Base-by-base conservation (phyloP, 1,284 basidiomycete species). In the Trametes sp. region DNA sequence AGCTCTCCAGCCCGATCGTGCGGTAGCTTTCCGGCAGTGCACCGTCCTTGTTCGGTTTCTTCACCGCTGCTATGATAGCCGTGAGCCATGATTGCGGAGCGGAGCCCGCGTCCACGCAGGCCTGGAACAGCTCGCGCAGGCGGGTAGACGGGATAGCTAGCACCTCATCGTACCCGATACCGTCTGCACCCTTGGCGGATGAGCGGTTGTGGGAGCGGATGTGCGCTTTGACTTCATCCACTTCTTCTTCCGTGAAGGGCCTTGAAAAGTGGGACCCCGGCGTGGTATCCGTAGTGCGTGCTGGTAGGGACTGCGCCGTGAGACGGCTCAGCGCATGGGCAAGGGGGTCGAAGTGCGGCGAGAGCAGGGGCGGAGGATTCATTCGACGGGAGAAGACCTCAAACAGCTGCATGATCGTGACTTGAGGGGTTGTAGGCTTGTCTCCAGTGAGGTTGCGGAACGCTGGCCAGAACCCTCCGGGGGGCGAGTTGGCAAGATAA, bases 1-100 rank as follows among this genome's bases (percentile, higher is more conserved):
- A 76, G 58, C 69, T 68, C 54, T 78, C 76, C 1, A 78, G 71
- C 2, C 69, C 76, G n/a, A 77, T 73, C 1, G 70, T 58, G 1
- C 74, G 59, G 55, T 76, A 78, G 57, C 61, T 69, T 1, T 68
- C 63, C 2, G 74, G 67, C 11, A 72, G 62, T 13, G 35, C 31
- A 2, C 36, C 53, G n/a, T 65, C 54, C 56, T 67, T 69, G 5
- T 64, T 65, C 35, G 57, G 62, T 62, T 76, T 76, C 28, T 65
- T 66, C 3, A 76, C 68, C 0, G 67, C 74, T 26, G 69, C 65
- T 0, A 77, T 46, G 19, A 69, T 55, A 0, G 75, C 69, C 1
- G 57, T 57, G 1, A 74, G 65, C 73, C 73, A 75, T 7, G 44
- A 4, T 0, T 50, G 19, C 0, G 74, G 76, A 0, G 64, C 66